Conservation (phyloP, 495 filamentous ascomycete species). For the Trichodelitschia bisporula region DNA sequence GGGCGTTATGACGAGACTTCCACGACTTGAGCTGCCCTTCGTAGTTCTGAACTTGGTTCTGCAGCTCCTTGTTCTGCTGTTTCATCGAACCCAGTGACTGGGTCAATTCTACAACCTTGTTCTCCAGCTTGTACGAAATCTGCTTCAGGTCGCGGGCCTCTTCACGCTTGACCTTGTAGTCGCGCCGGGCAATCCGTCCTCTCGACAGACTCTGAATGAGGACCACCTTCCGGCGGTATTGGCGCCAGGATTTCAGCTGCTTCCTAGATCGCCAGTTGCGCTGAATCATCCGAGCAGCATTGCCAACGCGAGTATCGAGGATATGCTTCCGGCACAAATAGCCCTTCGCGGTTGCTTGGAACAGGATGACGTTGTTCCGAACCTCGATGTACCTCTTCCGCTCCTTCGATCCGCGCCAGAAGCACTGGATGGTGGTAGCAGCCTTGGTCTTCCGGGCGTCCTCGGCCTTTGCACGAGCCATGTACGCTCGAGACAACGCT, state of each 20-base stretch:
- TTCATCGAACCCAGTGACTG: slow-evolving; percentile 82
- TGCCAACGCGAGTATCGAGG: slow-evolving; percentile 78
- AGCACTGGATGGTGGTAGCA: slow-evolving; percentile 79
- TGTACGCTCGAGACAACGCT: slow-evolving; percentile 41
- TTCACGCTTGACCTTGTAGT: slow-evolving; percentile 75
- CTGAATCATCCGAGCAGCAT: slow-evolving; percentile 79
- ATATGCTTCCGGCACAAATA: slow-evolving; percentile 71
- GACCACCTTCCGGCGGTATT: slow-evolving; percentile 68
- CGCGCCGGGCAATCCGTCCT: slow-evolving; percentile 52
- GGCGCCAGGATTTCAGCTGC: slow-evolving; percentile 59
- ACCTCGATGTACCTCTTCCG: slow-evolving; percentile 51
- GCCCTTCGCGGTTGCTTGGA: slow-evolving; percentile 76
- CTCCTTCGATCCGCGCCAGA: slow-evolving; percentile 81
- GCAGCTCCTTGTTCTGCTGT: slow-evolving; percentile 69
- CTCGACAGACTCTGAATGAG: slow-evolving; percentile 89
- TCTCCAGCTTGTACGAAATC: slow-evolving; percentile 96
- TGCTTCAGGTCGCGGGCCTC: slow-evolving; percentile 95
- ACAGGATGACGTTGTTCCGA: slow-evolving; percentile 57
- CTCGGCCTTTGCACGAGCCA: slow-evolving; percentile 52
- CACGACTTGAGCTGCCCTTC: slow-evolving; percentile 87
- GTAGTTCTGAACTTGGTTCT: slow-evolving; percentile 83
- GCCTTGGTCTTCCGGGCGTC: slow-evolving; percentile 64
- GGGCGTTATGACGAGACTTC: slow-evolving; percentile 72
- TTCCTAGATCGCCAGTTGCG: slow-evolving; percentile 63
- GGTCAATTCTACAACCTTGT: slow-evolving; percentile 96